These are phyloP conservation scores for Microdochium nivale DNA, from an alignment of 2,329 filamentous ascomycete genomes.

Conservation along the genomic window DNA sequence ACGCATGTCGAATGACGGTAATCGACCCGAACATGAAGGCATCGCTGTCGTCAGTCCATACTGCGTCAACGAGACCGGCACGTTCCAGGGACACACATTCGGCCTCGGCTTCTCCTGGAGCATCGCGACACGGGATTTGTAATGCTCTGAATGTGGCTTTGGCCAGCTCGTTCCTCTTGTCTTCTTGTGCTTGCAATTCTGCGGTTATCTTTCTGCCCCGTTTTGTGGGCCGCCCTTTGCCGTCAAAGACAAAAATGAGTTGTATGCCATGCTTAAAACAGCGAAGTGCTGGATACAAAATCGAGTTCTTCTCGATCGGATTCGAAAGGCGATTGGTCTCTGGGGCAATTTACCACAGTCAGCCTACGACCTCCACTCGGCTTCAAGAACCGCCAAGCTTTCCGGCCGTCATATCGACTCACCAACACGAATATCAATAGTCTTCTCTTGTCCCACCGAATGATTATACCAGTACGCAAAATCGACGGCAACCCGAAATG, in stretches of 20 bases:
- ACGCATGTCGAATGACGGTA: background rate
- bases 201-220: background rate
- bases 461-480: no score
- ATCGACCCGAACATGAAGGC: background rate
- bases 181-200: background rate
- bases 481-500: no score
- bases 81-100: background rate
- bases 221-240: background rate
- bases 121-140: background rate
- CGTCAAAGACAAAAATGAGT: background rate
- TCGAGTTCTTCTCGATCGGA: background rate
- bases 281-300: background rate
- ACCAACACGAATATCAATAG: no score
- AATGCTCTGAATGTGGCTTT: background rate
- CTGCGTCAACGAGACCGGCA: background rate
- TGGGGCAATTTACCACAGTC: background rate
- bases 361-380: no score
- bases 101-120: background rate
- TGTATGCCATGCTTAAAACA: background rate
- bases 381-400: no score
- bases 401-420: no score
- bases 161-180: background rate
- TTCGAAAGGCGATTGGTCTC: background rate
- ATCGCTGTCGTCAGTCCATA: background rate
- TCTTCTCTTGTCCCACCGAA: no score